Conservation (phyloP, 2,329 filamentous ascomycete species). For the Alternaria rosae region DNA sequence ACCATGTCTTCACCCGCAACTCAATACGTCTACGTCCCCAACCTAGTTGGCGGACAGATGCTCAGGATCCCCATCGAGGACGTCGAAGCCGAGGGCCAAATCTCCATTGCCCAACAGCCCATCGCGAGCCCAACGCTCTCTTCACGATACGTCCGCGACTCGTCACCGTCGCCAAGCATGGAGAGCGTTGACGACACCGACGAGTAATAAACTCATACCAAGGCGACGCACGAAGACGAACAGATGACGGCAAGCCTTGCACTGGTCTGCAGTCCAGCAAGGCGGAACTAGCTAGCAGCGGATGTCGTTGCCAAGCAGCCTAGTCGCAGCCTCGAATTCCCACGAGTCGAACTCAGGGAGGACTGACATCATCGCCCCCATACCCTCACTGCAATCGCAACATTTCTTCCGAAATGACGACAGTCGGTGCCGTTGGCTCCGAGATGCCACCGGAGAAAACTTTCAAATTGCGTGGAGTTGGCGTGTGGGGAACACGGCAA, state of each 20-base stretch:
- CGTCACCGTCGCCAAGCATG: constrained; percentile 38
- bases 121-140: constrained; percentile 20
- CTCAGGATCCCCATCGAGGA: constrained; percentile 45
- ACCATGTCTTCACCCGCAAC: constrained; percentile 39
- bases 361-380: neutral
- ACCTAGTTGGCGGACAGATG: constrained; percentile 49
- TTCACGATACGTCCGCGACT: constrained; percentile 27
- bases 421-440: neutral
- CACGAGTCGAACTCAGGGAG: neutral
- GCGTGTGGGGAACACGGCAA: neutral
- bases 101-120: constrained; percentile 24
- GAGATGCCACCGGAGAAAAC: constrained; percentile 1
- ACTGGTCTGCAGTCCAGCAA: neutral
- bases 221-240: neutral
- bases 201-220: constrained; percentile 21
- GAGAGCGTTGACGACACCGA: constrained; percentile 39
- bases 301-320: neutral
- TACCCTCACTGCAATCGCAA: neutral
- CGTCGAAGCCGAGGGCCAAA: constrained; percentile 27
- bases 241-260: constrained; percentile 4
- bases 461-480: neutral
- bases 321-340: neutral
- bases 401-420: constrained; percentile 1
- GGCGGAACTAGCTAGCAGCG: neutral
- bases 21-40: constrained; percentile 50